These are phyloP conservation scores for Hypholoma fasciculare DNA, from an alignment of 768 basidiomycete genomes.

Conservation along the genomic window DNA sequence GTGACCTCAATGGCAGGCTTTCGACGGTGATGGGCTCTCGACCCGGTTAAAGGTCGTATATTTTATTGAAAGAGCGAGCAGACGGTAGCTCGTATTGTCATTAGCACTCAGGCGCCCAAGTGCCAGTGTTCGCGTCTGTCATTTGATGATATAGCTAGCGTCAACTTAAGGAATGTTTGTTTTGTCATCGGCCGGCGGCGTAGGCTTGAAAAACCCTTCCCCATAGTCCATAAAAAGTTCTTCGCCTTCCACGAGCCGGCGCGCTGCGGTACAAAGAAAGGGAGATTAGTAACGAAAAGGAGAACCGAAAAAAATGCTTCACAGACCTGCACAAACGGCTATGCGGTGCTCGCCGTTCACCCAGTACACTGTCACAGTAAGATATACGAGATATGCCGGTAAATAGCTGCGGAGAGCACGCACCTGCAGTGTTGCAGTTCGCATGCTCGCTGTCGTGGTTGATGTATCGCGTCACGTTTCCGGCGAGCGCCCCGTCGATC, in stretches of 20 bases:
- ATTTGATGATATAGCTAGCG: too few species aligned
- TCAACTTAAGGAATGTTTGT: too few species aligned
- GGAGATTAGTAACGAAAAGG: background rate
- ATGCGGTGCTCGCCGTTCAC: conserved; percentile 72
- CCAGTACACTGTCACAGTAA: conserved; percentile 39
- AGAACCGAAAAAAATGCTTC: conserved; percentile 16
- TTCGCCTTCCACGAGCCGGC: conserved; percentile 28
- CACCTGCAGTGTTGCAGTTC: conserved; percentile 52
- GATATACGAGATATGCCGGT: too few species aligned
- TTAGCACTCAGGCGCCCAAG: too few species aligned
- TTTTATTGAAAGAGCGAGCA: too few species aligned
- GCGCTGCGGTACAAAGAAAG: background rate
- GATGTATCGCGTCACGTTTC: conserved; percentile 69
- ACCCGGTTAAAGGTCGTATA: too few species aligned
- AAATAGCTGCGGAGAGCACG: conserved; percentile 9
- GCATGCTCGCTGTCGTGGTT: conserved; percentile 44
- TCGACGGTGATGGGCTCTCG: too few species aligned
- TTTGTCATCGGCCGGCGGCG: too few species aligned
- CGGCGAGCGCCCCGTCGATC: conserved; percentile 56
- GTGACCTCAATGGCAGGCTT: too few species aligned
- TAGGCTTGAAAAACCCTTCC: conserved; percentile 37
- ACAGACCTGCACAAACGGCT: conserved; percentile 55
- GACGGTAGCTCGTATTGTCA: too few species aligned
- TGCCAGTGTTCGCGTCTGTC: too few species aligned
- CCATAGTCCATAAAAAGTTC: conserved; percentile 66